phyloP scores from a whole-genome alignment of 2,329 filamentous ascomycete genomes.

The Colletotrichum gloeosporioides region DNA sequence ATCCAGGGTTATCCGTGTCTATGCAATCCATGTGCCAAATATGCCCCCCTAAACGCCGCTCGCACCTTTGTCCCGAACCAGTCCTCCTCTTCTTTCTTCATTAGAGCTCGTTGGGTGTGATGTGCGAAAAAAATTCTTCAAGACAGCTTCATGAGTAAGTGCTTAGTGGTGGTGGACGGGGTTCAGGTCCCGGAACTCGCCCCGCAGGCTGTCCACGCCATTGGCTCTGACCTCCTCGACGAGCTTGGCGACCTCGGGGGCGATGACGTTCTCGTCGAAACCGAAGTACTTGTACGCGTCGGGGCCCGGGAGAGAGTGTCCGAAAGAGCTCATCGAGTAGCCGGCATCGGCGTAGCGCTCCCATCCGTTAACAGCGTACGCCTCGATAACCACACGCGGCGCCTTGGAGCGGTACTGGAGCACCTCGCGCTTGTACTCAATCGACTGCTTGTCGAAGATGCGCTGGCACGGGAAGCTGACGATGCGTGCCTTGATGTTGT shows the following conservation, averaged over 20 bases:
- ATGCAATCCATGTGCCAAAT: background rate
- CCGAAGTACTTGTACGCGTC: slow-evolving; percentile 59
- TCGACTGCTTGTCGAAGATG: slow-evolving; percentile 46
- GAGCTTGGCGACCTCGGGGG: slow-evolving; percentile 36
- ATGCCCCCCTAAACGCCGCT: slow-evolving; percentile 1
- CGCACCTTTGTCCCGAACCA: background rate
- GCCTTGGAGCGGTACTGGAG: slow-evolving; percentile 46
- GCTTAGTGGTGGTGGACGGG: slow-evolving; percentile 14
- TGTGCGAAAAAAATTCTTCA: background rate
- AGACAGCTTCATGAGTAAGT: background rate
- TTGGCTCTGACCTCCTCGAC: slow-evolving; percentile 27
- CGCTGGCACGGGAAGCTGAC: slow-evolving; percentile 52
- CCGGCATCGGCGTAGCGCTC: slow-evolving; percentile 65
- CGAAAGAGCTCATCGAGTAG: slow-evolving; percentile 58
- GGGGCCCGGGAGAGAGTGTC: slow-evolving; percentile 59
- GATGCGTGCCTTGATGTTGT: slow-evolving; percentile 41
- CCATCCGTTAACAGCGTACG: slow-evolving; percentile 63
- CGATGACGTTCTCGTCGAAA: slow-evolving; percentile 49
- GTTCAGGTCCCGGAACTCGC: slow-evolving; percentile 30
- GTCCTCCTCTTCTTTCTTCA: background rate
- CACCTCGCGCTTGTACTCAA: slow-evolving; percentile 50
- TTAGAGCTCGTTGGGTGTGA: background rate
- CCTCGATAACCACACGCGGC: slow-evolving; percentile 64
- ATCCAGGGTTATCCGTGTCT: slow-evolving; percentile 17
- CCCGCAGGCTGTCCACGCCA: slow-evolving; percentile 25